Base-by-base conservation (phyloP, 352 stramenopile species). In the Globisporangium cederbergense region DNA sequence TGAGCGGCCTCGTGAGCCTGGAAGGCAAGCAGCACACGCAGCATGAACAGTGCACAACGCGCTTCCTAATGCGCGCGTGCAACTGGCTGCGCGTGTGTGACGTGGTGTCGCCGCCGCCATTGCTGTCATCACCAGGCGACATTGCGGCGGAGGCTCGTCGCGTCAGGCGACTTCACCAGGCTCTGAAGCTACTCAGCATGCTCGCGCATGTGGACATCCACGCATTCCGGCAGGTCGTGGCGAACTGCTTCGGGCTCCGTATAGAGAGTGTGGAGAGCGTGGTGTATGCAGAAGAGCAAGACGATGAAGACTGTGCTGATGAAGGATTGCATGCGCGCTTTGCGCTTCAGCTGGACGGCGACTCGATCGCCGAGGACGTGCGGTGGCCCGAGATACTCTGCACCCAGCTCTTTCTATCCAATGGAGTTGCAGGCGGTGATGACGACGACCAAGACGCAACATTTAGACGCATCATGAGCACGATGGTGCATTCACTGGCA, bases 331-430 rank as follows among this genome's bases (percentile, higher is more conserved):
- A 22, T 6, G 36, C 34, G 3, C 34, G 54, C 34, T 60, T 60
- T 49, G 36, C 36, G 54, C 46, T 62, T 43, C 42, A 54, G 20
- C 54, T 62, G 16, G 57, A 40, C n/a, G 57, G 45, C 25, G 57
- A 51, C n/a, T 51, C 57, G 28, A 54, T 62, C 57, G 57, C 42
- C 10, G 40, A 62, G 16, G 32, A 54, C 32, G 43, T 62, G 22
- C 57, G 32, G 3, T 62, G 57, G 43, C 57, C 43, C 16, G 57
- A 51, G 30, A 30, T n/a, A 0, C 1, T 62, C n/a, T 62, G 57
- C 43, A 9, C 57, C 11, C 1, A 46, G 28, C 25, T 62, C 14
- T 62, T 62, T 20, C 1, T 32, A 9, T 11, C 13, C 3, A 36
- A 32, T 8, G 54, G 22, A 16, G 5, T 13, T 13, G 14, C 4